Conservation (phyloP, 106 monocot species). For the Xerophyta viscosa region DNA sequence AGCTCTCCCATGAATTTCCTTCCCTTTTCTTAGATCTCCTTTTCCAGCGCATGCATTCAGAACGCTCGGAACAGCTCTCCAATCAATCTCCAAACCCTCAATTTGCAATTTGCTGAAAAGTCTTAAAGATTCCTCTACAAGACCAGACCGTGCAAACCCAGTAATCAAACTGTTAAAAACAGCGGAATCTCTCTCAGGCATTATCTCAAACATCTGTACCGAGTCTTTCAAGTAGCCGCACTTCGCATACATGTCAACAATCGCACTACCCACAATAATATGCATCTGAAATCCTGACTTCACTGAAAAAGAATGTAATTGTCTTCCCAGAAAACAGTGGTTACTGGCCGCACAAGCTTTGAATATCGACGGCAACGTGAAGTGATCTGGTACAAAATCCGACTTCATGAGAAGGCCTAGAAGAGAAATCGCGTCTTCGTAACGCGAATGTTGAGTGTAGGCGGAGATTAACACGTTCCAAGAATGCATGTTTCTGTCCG, state of each 20-base stretch:
- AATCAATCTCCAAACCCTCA: conserved; percentile 20
- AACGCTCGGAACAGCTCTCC: conserved; percentile 43
- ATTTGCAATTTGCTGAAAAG: conserved; percentile 18
- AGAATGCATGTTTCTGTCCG: conserved; percentile 30
- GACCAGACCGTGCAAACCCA: conserved; percentile 29
- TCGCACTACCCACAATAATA: conserved; percentile 28
- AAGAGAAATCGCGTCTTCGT: conserved; percentile 14
- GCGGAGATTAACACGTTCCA: conserved; percentile 66
- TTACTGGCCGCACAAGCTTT: conserved; percentile 25
- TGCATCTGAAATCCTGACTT: conserved; percentile 20
- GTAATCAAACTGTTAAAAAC: conserved; percentile 62
- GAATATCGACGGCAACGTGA: conserved; percentile 50
- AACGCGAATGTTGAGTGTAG: conserved; percentile 16
- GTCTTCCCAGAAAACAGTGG: conserved; percentile 6
- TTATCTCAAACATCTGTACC: conserved; percentile 26
- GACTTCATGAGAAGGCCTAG: conserved; percentile 10
- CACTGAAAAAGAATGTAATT: conserved; percentile 34
- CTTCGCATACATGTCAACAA: conserved; percentile 69
- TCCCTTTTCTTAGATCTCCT: conserved; percentile 51
- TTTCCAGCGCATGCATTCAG: conserved; percentile 33
- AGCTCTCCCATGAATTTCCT: conserved; percentile 49
- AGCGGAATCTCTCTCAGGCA: conserved; percentile 33
- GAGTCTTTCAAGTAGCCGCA: conserved; percentile 33
- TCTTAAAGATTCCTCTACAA: conserved; percentile 8
- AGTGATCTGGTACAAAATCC: conserved; percentile 41